Percentiles rank a stretch among this genome's conserved stretches.
phyloP scores from a whole-genome alignment of 1,284 basidiomycete genomes.

The Tetrapyrgos nigripes region DNA sequence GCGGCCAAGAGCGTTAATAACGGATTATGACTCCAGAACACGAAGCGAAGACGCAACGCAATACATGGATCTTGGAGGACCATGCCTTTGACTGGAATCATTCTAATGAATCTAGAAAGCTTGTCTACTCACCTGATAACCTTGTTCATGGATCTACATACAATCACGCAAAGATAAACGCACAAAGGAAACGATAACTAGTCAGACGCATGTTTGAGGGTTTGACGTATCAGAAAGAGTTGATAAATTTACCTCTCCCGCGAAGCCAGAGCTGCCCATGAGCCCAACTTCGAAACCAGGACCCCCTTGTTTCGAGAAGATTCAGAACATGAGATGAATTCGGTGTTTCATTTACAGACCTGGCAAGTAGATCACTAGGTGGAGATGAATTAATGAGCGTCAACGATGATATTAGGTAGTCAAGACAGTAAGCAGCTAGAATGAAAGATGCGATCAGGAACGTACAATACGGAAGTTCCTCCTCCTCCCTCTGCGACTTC shows the following conservation, averaged over 20 bases:
- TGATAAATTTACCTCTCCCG: slow-evolving; percentile 35
- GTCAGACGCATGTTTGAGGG: neutral
- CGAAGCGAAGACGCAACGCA: too few species aligned
- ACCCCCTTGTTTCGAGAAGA: slow-evolving; percentile 40
- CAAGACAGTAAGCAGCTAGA: neutral
- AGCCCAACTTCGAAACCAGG: slow-evolving; percentile 52
- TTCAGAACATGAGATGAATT: neutral
- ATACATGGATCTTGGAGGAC: too few species aligned
- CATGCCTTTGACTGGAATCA: too few species aligned
- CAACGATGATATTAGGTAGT: too few species aligned
- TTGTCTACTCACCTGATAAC: slow-evolving; percentile 47
- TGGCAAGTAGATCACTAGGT: slow-evolving; percentile 51
- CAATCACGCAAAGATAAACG: slow-evolving; percentile 6
- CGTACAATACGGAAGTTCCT: slow-evolving; percentile 49
- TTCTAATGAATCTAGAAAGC: too few species aligned
- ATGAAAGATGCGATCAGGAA: neutral
- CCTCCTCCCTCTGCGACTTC: slow-evolving; percentile 46
- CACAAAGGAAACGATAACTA: neutral
- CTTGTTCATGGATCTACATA: slow-evolving; percentile 49
- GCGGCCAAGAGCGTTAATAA: neutral
- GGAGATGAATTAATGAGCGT: too few species aligned
- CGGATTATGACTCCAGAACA: neutral
- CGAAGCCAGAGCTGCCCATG: slow-evolving; percentile 37
- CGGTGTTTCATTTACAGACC: slow-evolving; percentile 32
- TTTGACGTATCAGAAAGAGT: neutral